Evolutionary conservation across 108 stramenopile species (phyloP).

Genomic region (Fragilariopsis cylindrus): DNA sequence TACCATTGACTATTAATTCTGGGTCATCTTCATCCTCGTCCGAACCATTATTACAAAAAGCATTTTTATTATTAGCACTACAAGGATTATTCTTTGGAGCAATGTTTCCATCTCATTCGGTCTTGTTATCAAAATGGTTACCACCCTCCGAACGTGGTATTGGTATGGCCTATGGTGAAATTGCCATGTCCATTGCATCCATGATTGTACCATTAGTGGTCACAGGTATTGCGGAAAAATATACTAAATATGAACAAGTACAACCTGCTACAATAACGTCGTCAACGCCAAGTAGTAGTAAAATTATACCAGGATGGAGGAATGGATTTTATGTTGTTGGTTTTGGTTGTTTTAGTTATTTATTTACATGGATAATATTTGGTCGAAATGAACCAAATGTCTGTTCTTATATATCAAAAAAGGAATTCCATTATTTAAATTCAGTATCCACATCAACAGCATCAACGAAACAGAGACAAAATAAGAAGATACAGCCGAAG

Average conservation of each 20-base stretch:
- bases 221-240: slow-evolving; percentile 3
- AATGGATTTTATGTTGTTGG: slow-evolving; percentile 5
- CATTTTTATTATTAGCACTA: background rate
- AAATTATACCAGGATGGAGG: background rate
- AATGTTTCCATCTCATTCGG: slow-evolving; percentile 5
- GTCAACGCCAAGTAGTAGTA: background rate
- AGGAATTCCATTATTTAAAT: background rate
- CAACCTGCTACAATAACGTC: background rate
- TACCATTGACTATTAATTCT: background rate
- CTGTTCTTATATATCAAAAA: slow-evolving; percentile 4
- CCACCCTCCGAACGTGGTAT: slow-evolving; percentile 3
- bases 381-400: slow-evolving; percentile 7
- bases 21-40: background rate
- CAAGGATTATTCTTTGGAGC: slow-evolving; percentile 1
- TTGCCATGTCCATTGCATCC: slow-evolving; percentile 11
- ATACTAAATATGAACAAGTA: background rate
- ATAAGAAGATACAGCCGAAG: too few relatives aligned
- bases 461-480: background rate
- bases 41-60: background rate
- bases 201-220: slow-evolving; percentile 5
- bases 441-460: background rate
- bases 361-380: background rate
- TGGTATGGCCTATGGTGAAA: slow-evolving; percentile 12
- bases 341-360: slow-evolving; percentile 1
- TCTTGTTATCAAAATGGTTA: slow-evolving; percentile 10